Evolutionary conservation across 2,329 filamentous ascomycete species (phyloP).

Genomic region (Ophiostoma novo-ulmi): DNA sequence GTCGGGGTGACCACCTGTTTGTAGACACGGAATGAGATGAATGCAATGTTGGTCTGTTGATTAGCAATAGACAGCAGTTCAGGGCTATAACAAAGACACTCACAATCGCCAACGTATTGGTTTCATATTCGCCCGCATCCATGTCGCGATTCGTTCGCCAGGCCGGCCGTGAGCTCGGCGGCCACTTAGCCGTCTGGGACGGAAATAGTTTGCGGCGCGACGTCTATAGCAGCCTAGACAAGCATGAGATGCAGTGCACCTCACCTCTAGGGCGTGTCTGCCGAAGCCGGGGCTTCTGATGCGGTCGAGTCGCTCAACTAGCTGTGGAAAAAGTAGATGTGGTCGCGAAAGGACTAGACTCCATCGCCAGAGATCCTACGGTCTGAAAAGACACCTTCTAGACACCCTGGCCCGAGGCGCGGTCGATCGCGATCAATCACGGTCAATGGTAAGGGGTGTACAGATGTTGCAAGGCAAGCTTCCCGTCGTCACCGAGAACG

Average conservation of each 20-base stretch:
- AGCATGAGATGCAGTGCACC: slow-evolving; percentile 18
- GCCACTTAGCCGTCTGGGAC: slow-evolving; percentile 23
- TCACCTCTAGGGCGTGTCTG: background rate
- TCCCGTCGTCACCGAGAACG: background rate
- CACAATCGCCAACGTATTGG: slow-evolving; percentile 56
- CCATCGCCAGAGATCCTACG: slow-evolving; percentile 36
- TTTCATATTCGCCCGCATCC: slow-evolving; percentile 60
- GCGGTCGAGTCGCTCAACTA: background rate
- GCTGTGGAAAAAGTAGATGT: background rate
- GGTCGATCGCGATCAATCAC: background rate
- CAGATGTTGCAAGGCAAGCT: background rate
- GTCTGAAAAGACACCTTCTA: background rate
- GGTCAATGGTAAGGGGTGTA: background rate
- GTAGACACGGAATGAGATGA: slow-evolving; percentile 52
- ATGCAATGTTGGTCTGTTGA: slow-evolving; percentile 51
- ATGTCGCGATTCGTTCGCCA: slow-evolving; percentile 43
- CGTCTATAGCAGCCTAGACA: slow-evolving; percentile 10
- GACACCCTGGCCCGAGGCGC: background rate
- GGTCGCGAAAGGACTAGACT: slow-evolving; percentile 30
- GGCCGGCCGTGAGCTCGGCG: slow-evolving; percentile 27
- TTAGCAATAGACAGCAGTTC: background rate
- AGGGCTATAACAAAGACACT: slow-evolving; percentile 30
- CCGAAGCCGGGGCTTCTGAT: background rate
- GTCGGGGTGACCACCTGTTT: slow-evolving; percentile 44
- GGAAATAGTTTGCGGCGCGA: slow-evolving; percentile 19